Evolutionary conservation across 371 early-diverging fungal genomes (phyloP).

Genomic region (Mortierella polycephala): DNA sequence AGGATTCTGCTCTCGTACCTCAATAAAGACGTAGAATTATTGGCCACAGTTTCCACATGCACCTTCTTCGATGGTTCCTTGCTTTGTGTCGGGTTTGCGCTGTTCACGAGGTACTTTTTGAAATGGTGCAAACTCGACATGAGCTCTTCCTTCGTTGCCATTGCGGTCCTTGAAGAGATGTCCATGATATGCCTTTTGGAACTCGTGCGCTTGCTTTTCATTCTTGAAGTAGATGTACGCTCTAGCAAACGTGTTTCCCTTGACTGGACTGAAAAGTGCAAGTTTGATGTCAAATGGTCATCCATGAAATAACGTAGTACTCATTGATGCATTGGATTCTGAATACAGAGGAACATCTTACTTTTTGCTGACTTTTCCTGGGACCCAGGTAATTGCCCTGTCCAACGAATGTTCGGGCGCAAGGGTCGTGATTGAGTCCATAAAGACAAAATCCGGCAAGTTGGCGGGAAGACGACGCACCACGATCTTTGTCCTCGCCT

Average conservation of each 20-base stretch:
- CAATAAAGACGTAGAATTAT: too few relatives aligned
- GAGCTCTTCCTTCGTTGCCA: slow-evolving; percentile 76
- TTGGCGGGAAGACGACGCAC: slow-evolving; percentile 84
- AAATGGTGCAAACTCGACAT: slow-evolving; percentile 86
- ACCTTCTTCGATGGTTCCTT: slow-evolving; percentile 84
- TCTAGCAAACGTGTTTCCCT: slow-evolving; percentile 76
- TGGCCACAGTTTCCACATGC: not conserved
- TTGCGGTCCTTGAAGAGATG: slow-evolving; percentile 79
- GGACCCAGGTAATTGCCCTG: slow-evolving; percentile 64
- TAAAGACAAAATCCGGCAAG: slow-evolving; percentile 77
- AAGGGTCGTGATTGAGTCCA: slow-evolving; percentile 70
- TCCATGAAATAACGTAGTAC: not conserved
- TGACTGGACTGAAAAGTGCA: slow-evolving; percentile 65
- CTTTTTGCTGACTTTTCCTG: slow-evolving; percentile 83
- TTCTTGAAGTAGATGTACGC: slow-evolving; percentile 83
- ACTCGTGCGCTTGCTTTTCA: slow-evolving; percentile 73
- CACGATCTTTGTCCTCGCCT: slow-evolving; percentile 73
- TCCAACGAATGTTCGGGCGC: slow-evolving; percentile 61
- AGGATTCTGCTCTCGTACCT: too few relatives aligned
- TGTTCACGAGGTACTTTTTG: slow-evolving; percentile 78
- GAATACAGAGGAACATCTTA: slow-evolving; percentile 30
- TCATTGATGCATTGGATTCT: not conserved
- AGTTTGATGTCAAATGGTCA: not conserved
- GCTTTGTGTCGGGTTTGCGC: slow-evolving; percentile 72
- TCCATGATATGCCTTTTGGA: slow-evolving; percentile 81